Conservation (phyloP, 164 flowering plant genomes). For the Paratinospora sagittata region DNA sequence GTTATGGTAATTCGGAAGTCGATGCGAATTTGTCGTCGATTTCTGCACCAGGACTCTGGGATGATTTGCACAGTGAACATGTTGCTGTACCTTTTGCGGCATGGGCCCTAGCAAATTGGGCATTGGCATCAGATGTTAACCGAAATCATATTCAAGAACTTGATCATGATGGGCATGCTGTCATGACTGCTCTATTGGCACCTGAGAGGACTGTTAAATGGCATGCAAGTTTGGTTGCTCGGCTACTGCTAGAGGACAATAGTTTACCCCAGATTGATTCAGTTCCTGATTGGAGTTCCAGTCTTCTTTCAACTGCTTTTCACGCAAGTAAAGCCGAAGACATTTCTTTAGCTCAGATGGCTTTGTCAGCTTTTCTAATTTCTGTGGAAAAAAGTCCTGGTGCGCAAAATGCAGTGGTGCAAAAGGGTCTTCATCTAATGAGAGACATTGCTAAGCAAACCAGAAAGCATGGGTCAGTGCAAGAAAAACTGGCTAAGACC, state of each 20-base stretch:
- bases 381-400: constrained; percentile 67
- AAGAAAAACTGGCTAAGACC: constrained; percentile 76
- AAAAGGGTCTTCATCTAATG: constrained; percentile 77
- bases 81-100: constrained; percentile 99
- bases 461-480: constrained; percentile 46
- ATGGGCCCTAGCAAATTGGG: constrained; percentile 98
- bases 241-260: constrained; percentile 67
- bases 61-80: constrained; percentile 88
- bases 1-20: constrained; percentile 25
- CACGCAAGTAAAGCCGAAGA: constrained; percentile 81
- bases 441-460: constrained; percentile 65
- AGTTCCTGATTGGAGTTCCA: constrained; percentile 87
- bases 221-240: constrained; percentile 95
- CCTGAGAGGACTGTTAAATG: constrained; percentile 98
- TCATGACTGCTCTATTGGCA: constrained; percentile 81
- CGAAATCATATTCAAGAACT: constrained; percentile 81
- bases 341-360: constrained; percentile 63
- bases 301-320: constrained; percentile 73
- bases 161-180: constrained; percentile 83
- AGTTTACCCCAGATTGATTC: constrained; percentile 65
- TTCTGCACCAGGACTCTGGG: constrained; percentile 96
- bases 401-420: constrained; percentile 60
- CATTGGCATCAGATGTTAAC: constrained; percentile 75
- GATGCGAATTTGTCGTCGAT: constrained; percentile 39
- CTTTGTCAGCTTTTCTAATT: constrained; percentile 78